Conservation (phyloP, 441 rosid species). For the Adansonia madagascariensis region DNA sequence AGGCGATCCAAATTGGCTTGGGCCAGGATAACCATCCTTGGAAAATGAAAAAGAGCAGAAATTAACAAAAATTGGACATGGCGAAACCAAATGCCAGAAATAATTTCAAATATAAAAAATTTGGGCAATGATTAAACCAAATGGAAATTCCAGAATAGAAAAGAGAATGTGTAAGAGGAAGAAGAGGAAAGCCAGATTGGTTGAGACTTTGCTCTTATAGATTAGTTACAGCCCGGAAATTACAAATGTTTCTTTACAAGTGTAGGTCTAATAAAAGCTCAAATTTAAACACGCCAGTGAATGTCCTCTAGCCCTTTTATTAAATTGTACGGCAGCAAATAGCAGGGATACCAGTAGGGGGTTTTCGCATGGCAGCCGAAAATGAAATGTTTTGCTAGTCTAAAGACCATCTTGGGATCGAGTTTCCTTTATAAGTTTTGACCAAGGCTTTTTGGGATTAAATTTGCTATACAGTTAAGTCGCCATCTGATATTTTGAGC, state of each 20-base stretch:
- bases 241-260: not conserved
- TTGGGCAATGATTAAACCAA: no score
- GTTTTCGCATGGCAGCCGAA: not conserved
- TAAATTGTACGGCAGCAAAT: no score
- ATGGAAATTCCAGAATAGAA: no score
- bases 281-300: not conserved
- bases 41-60: slow-evolving; percentile 16
- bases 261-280: not conserved
- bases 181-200: no score
- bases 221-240: not conserved
- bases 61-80: not conserved
- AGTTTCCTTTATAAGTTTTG: not conserved
- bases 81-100: no score
- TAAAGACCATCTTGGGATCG: not conserved
- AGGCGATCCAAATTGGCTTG: slow-evolving; percentile 48
- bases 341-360: not conserved
- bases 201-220: not conserved
- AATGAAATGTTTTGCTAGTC: not conserved
- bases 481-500: not conserved
- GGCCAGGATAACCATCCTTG: slow-evolving; percentile 42
- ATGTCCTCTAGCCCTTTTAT: not conserved
- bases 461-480: not conserved
- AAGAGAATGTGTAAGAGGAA: no score
- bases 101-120: no score
- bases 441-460: not conserved